Percentiles rank a stretch among this genome's conserved stretches.
phyloP scores from a whole-genome alignment of 768 basidiomycete species.

The Dictyophora rubrovolvata region DNA sequence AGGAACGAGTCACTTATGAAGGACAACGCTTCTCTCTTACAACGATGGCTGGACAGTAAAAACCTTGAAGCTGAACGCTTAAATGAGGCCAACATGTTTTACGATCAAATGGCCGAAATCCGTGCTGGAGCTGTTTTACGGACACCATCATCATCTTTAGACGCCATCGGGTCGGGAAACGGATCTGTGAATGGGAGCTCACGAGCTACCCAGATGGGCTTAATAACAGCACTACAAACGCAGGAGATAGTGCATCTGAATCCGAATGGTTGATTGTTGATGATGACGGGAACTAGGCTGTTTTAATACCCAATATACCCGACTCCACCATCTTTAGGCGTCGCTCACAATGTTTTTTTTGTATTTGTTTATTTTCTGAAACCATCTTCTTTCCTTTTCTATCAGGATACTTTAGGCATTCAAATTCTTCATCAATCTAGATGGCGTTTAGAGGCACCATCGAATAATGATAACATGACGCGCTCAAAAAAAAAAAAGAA shows the following conservation, averaged over 20 bases:
- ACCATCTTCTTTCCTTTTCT: background rate
- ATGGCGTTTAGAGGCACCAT: background rate
- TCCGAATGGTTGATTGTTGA: constrained; percentile 84
- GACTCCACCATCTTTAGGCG: too few species aligned
- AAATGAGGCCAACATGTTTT: constrained; percentile 88
- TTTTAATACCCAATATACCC: background rate
- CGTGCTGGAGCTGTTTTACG: constrained; percentile 2
- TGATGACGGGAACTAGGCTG: constrained; percentile 24
- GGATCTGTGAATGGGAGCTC: constrained; percentile 43
- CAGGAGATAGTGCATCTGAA: constrained; percentile 69
- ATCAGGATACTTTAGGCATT: background rate
- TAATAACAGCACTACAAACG: constrained; percentile 64
- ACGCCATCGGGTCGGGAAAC: constrained; percentile 55
- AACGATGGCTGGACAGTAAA: constrained; percentile 95
- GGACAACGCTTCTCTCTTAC: constrained; percentile 91
- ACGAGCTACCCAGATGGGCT: constrained; percentile 44
- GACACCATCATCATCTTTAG: constrained; percentile 12
- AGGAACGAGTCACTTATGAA: constrained; percentile 78
- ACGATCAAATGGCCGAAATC: constrained; percentile 70
- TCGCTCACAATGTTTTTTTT: background rate
- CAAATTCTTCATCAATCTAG: background rate
- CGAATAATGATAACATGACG: background rate
- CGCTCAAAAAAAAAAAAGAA: background rate
- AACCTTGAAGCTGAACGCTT: constrained; percentile 87
- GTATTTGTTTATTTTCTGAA: background rate